phyloP scores from a whole-genome alignment of 371 early-diverging fungal species.

The Gilbertella persicaria region DNA sequence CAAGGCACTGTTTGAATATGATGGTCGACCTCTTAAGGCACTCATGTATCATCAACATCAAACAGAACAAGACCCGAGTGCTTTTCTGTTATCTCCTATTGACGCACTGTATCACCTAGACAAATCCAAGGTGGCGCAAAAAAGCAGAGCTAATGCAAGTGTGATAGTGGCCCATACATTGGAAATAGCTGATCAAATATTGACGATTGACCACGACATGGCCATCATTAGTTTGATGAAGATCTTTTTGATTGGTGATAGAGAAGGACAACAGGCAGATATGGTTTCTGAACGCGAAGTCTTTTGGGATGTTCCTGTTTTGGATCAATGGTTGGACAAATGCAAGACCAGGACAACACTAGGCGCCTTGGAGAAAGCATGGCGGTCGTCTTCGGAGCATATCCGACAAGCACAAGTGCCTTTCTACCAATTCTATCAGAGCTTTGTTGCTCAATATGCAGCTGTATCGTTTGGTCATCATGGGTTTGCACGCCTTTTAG shows the following conservation, averaged over 20 bases:
- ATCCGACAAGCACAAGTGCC: constrained; percentile 45
- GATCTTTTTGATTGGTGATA: constrained; percentile 45
- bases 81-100: constrained; percentile 59
- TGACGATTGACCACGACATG: constrained; percentile 35
- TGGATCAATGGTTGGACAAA: constrained; percentile 42
- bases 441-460: constrained; percentile 61
- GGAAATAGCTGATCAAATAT: constrained; percentile 30
- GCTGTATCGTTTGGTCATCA: constrained; percentile 46
- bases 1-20: constrained; percentile 40
- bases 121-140: constrained; percentile 34
- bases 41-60: constrained; percentile 28
- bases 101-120: constrained; percentile 53
- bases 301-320: constrained; percentile 50
- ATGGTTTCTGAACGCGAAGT: constrained; percentile 48
- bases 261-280: constrained; percentile 36
- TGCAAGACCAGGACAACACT: constrained; percentile 23
- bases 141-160: constrained; percentile 23
- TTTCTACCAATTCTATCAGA: constrained; percentile 61
- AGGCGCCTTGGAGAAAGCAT: constrained; percentile 39
- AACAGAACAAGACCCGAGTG: constrained; percentile 14
- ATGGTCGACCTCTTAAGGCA: constrained; percentile 29
- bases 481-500: constrained; percentile 44
- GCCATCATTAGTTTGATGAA: constrained; percentile 56
- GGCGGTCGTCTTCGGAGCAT: constrained; percentile 44
- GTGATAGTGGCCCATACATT: constrained; percentile 42